These are phyloP conservation scores for Sclerotinia sclerotiorum DNA, from an alignment of 2,329 filamentous ascomycete species.

Conservation along the genomic window DNA sequence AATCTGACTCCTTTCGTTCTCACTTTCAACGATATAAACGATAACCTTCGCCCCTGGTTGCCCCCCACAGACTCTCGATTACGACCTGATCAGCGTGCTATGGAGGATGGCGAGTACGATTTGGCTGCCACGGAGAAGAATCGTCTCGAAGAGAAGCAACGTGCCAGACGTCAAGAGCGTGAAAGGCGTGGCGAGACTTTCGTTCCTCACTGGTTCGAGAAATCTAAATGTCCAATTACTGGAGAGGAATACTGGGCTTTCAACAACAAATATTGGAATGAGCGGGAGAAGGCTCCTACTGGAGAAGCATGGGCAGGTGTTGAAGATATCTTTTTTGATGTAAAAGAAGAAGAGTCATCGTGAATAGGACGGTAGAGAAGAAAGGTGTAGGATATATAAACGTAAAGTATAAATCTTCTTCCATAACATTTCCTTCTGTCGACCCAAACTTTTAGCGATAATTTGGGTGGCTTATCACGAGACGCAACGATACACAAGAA, in stretches of 20 bases:
- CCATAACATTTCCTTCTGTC: constrained; percentile 21
- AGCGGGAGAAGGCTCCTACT: constrained; percentile 47
- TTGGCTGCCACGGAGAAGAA: constrained; percentile 92
- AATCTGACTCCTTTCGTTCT: constrained; percentile 96
- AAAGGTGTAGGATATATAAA: constrained; percentile 9
- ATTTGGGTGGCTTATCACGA: not conserved
- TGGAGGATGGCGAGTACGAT: constrained; percentile 98
- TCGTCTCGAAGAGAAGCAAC: constrained; percentile 86
- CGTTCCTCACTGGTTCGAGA: constrained; percentile 79
- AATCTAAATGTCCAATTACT: constrained; percentile 70
- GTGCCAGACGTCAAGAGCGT: constrained; percentile 68
- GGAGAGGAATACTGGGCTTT: constrained; percentile 91
- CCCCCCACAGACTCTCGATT: constrained; percentile 93
- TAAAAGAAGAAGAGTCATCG: not conserved
- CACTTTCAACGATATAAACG: constrained; percentile 87
- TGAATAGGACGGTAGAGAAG: not conserved
- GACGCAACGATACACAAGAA: constrained; percentile 1
- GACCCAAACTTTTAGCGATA: not conserved
- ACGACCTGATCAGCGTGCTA: constrained; percentile 90
- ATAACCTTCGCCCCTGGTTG: constrained; percentile 72
- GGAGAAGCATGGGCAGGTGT: constrained; percentile 40
- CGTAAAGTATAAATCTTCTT: constrained; percentile 17
- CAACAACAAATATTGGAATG: constrained; percentile 83
- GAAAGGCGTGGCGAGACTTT: constrained; percentile 82
- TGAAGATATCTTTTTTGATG: constrained; percentile 41